A percentile compares a stretch with the other conserved stretches of the same genome.
Evolutionary conservation across 1,139 yeast species (phyloP).

Genomic region (Lodderomyces parapsilosis): DNA sequence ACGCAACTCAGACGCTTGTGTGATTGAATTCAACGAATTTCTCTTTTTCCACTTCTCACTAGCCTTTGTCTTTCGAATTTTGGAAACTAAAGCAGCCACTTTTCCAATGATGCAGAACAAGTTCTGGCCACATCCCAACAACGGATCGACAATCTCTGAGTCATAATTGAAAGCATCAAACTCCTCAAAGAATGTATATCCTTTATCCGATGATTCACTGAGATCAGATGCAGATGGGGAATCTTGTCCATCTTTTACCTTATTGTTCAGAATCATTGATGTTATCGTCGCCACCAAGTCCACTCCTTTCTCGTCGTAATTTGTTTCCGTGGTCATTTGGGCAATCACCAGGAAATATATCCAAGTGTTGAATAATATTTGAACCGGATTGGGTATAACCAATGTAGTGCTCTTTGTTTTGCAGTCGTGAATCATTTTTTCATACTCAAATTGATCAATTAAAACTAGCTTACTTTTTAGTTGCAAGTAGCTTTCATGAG

Average conservation of each 20-base stretch:
- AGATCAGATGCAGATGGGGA: constrained; percentile 5
- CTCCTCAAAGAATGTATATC: constrained; percentile 28
- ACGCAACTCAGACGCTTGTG: constrained; percentile 55
- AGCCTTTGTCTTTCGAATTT: constrained; percentile 36
- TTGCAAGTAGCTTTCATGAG: background rate
- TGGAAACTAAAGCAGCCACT: constrained; percentile 55
- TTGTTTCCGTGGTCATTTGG: constrained; percentile 56
- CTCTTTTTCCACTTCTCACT: constrained; percentile 15
- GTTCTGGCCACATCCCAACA: constrained; percentile 65
- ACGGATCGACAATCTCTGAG: constrained; percentile 54
- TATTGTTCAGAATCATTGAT: constrained; percentile 16
- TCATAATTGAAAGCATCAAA: constrained; percentile 29
- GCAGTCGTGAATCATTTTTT: constrained; percentile 23
- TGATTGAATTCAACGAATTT: constrained; percentile 48
- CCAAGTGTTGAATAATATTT: constrained; percentile 62
- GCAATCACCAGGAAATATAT: constrained; percentile 66
- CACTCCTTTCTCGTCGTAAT: constrained; percentile 42
- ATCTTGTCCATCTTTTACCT: constrained; percentile 3
- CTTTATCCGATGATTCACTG: constrained; percentile 13
- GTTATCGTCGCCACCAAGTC: constrained; percentile 45
- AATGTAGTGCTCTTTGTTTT: constrained; percentile 6
- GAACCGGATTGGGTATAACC: constrained; percentile 43
- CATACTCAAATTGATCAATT: constrained; percentile 38
- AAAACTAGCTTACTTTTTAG: constrained; percentile 27
- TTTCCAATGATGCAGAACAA: constrained; percentile 62